A percentile compares a stretch with the other conserved stretches of the same genome.
phyloP scores from a whole-genome alignment of 2,329 filamentous ascomycete genomes.

The Clarireedia homoeocarpa region DNA sequence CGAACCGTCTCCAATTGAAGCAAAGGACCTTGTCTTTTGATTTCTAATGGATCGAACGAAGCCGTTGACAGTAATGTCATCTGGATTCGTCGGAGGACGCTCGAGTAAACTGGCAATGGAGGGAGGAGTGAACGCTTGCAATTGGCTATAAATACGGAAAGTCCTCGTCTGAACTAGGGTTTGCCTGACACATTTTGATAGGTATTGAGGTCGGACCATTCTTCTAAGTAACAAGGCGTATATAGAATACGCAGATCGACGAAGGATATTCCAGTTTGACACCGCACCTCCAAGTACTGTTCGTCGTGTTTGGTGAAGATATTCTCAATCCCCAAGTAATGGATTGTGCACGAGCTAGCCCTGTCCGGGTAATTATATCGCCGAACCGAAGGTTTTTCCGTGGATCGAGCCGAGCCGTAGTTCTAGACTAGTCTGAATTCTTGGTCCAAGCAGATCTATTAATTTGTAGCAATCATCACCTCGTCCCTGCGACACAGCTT shows the following conservation, averaged over 20 bases:
- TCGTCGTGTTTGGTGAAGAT: no score
- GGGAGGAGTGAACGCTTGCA: neutral
- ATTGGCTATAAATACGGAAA: neutral
- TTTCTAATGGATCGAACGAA: slow-evolving; percentile 79
- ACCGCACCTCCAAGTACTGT: neutral
- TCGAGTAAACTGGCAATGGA: slow-evolving; percentile 50
- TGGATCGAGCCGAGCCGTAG: no score
- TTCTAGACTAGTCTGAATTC: no score
- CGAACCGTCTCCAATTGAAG: slow-evolving; percentile 81
- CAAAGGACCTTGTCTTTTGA: slow-evolving; percentile 78
- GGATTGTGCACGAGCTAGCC: no score
- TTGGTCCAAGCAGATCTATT: no score
- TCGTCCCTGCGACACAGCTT: no score
- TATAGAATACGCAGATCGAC: neutral
- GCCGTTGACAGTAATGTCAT: slow-evolving; percentile 56
- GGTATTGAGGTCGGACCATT: no score
- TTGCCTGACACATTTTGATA: neutral
- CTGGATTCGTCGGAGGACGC: slow-evolving; percentile 38
- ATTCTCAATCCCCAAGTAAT: no score
- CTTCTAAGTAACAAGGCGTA: no score
- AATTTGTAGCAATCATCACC: no score
- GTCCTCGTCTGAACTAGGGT: neutral
- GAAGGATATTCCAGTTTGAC: neutral
- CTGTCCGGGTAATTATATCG: no score
- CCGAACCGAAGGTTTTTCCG: no score